These are phyloP conservation scores for Colletotrichum orchidophilum DNA, from an alignment of 2,329 filamentous ascomycete genomes.

Conservation along the genomic window DNA sequence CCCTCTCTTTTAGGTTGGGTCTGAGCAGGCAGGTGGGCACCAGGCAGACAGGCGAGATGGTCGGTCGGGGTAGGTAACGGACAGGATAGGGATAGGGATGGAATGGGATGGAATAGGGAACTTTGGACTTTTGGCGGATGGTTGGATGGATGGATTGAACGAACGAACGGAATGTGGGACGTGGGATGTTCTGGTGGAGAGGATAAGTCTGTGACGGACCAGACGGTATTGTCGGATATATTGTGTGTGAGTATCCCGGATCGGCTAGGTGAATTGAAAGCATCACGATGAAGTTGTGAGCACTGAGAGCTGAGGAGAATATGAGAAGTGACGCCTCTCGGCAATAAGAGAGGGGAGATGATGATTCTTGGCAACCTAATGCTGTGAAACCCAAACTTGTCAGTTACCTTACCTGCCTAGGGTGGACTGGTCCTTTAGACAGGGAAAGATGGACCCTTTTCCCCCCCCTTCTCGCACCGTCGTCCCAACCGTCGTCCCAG, in stretches of 20 bases:
- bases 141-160: neutral
- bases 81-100: neutral
- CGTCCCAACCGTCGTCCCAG: neutral
- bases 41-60: neutral
- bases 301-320: neutral
- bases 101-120: neutral
- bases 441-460: neutral
- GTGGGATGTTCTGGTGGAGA: neutral
- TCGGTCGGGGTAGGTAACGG: neutral
- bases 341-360: neutral
- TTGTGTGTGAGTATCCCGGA: neutral
- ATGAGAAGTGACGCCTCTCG: neutral
- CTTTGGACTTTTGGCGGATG: neutral
- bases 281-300: neutral
- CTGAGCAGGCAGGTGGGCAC: conserved; percentile 15
- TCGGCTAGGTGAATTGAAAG: conserved; percentile 7
- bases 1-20: neutral
- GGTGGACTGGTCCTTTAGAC: neutral
- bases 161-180: conserved; percentile 20
- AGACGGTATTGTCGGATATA: neutral
- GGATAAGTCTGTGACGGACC: neutral
- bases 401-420: too few relatives aligned
- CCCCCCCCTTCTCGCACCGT: neutral
- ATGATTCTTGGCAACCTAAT: neutral
- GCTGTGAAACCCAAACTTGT: neutral